Conservation (phyloP, 768 basidiomycete genomes). For the Pleurotus djamor region DNA sequence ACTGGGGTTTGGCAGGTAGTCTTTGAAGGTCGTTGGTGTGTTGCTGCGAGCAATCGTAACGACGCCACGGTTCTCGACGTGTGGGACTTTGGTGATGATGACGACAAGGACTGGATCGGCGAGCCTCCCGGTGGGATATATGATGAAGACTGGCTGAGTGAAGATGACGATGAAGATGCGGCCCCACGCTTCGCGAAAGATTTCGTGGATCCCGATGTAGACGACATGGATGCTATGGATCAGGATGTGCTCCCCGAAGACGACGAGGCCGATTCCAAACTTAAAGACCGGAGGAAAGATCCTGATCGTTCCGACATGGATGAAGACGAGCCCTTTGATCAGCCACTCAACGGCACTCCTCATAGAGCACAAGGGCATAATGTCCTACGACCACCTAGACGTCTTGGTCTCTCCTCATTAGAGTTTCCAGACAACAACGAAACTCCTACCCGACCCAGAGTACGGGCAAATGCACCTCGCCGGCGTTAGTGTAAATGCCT, state of each 20-base stretch:
- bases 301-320: slow-evolving; percentile 13
- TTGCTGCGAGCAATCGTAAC: slow-evolving; percentile 86
- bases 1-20: slow-evolving; percentile 98
- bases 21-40: slow-evolving; percentile 92
- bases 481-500: slow-evolving; percentile 34
- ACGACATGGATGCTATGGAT: slow-evolving; percentile 74
- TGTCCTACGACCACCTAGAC: slow-evolving; percentile 12
- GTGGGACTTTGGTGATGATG: slow-evolving; percentile 83
- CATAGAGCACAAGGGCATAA: neutral
- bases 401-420: slow-evolving; percentile 17
- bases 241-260: slow-evolving; percentile 54
- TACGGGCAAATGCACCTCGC: slow-evolving; percentile 39
- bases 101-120: slow-evolving; percentile 80
- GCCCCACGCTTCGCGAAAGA: slow-evolving; percentile 18
- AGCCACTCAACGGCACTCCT: neutral
- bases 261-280: slow-evolving; percentile 24
- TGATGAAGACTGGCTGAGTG: slow-evolving; percentile 63
- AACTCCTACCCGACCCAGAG: slow-evolving; percentile 62
- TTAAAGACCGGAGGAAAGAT: slow-evolving; percentile 14
- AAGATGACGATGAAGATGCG: slow-evolving; percentile 43
- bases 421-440: slow-evolving; percentile 34
- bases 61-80: slow-evolving; percentile 82
- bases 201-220: slow-evolving; percentile 24
- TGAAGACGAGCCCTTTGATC: slow-evolving; percentile 16
- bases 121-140: slow-evolving; percentile 76